Evolutionary conservation across 345 rosid genomes (phyloP), one percentile per base, ranked within the genome.

Genomic region (Hevea brasiliensis): DNA sequence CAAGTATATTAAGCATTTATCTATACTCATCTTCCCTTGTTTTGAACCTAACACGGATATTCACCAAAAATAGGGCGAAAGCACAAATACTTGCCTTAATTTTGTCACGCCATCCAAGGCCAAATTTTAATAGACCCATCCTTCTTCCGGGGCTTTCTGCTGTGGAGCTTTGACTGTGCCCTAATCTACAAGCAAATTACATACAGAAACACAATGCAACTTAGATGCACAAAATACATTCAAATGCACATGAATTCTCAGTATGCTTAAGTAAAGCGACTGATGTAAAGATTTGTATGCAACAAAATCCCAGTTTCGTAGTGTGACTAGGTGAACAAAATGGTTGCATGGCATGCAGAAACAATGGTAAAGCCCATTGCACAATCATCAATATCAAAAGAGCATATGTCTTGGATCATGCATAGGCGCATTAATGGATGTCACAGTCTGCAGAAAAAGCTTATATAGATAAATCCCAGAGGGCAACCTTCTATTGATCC

Each of bases 51-150:
- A 69, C 60, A 21, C 24, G 24, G 0, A 29, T 27, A 64, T 6
- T 67, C 37, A 53, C 55, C 41, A 61, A 67, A 35, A 74, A 55
- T 27, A 8, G 6, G 45, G 66, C 17, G 59, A 24, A 54, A 41
- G 47, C 53, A 35, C 67, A 77, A 53, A 48, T n/a, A 59, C 71
- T 83, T 79, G 89, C 98, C 98, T 92, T 94, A 87, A 73, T 89
- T 76, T 72, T 77, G 79, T 93, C 93, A 3, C 89, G 91, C 97
- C 98, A 90, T 32, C 90, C 89, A 71, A 89, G 84, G 48, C 89
- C 89, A 70, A 92, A 91, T 66, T 81, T 72, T 59, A 86, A 62
- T 65, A 89, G 74, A 45, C 91, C 80, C 21, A 74, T 76, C 82
- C 80, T 87, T 83, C 80, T 87, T 71, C 78, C 73, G 42, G 88